Evolutionary conservation across 768 basidiomycete genomes (phyloP).

Genomic region (Hebeloma cylindrosporum): DNA sequence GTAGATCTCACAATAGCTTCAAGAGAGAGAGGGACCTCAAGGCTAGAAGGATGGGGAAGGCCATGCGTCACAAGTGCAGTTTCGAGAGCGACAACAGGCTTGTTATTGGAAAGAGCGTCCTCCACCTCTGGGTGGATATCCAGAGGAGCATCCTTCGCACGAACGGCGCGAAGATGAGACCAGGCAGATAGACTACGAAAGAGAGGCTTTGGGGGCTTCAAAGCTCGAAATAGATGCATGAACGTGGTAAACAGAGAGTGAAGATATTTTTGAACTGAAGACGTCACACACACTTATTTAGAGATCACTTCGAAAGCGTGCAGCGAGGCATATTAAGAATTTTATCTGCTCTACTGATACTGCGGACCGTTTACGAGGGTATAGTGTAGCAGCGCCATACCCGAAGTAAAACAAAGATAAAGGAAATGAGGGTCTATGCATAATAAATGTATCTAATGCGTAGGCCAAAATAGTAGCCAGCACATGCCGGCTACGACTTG

Average conservation of each 20-base stretch:
- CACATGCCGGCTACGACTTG: constrained; percentile 17
- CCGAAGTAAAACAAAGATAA: constrained; percentile 31
- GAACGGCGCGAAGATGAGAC: constrained; percentile 9
- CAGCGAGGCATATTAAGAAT: constrained; percentile 26
- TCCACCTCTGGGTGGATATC: constrained; percentile 84
- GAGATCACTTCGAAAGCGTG: too few species aligned
- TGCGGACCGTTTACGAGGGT: constrained; percentile 38
- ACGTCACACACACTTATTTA: neutral
- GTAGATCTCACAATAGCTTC: constrained; percentile 72
- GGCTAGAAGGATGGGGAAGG: constrained; percentile 78
- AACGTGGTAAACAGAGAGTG: constrained; percentile 1
- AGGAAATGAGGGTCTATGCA: constrained; percentile 38
- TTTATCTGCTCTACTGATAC: constrained; percentile 30
- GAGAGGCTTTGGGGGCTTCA: neutral
- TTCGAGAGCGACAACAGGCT: constrained; percentile 87
- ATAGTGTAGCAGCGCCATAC: constrained; percentile 40
- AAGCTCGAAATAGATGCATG: constrained; percentile 10
- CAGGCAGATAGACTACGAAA: constrained; percentile 15
- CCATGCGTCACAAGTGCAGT: constrained; percentile 93
- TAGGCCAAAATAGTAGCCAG: constrained; percentile 17
- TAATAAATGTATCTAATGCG: constrained; percentile 34
- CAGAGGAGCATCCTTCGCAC: constrained; percentile 37
- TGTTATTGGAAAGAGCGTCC: constrained; percentile 64
- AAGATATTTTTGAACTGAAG: neutral
- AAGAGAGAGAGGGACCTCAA: constrained; percentile 67